Base-by-base conservation (phyloP, 345 rosid genomes). In the Corymbia maculata region DNA sequence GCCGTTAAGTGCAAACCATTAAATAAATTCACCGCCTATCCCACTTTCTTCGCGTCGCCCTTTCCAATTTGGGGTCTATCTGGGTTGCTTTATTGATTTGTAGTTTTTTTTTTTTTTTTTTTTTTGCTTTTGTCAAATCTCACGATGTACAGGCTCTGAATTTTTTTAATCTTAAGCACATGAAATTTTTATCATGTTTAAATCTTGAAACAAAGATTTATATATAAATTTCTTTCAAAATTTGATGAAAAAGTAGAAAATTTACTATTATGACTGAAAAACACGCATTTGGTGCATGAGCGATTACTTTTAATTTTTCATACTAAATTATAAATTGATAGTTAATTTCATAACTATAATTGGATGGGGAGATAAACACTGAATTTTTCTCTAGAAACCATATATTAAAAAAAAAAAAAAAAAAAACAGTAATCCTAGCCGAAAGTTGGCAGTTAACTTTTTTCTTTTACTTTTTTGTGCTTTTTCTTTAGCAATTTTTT, bases 211-310 rank as follows among this genome's bases (percentile, higher is more conserved):
- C 9, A 53, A 15, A 36, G 22, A 16, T 68, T 32, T 68, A 68
- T 32, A 7, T 17, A 10, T 70, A 17, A 36, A 9, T 36, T 32
- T 55, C 6, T 22, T 75, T 9, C 9, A 70, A 36, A 16, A 36
- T 36, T 75, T 75, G 8, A 19, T 9, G 2, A 70, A 70, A 70
- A 36, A 4, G 47, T 5, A 36, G 47, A 70, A 70, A 17, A 42
- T 36, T 70, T 16, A 21, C 47, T 4, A 32, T 70, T 70, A 70
- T 24, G 32, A 32, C 24, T 2, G 45, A 70, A 70, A 32, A 2
- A 70, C 44, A 70, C 13, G 2, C 6, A 55, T 26, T 0, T 4
- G 24, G 13, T 8, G 24, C 14, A 4, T 1, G 13, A 32, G 13
- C 0, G 1, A 70, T 75, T 36, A 9, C 47, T 32, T 75, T 75